Conservation (phyloP, 805 yeast species). For the Sugiyamaella marilandica region DNA sequence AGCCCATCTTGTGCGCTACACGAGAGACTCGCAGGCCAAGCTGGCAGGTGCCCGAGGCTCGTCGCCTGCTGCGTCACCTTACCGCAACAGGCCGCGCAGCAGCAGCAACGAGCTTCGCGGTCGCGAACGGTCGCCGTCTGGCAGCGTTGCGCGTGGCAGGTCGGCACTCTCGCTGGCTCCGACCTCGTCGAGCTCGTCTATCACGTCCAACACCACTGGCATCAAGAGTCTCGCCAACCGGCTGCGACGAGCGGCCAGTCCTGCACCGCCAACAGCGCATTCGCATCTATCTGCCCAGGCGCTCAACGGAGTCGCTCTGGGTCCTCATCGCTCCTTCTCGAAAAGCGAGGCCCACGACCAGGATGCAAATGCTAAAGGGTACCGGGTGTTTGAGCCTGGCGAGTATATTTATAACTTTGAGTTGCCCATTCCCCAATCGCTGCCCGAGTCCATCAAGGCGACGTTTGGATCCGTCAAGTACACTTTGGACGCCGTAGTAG, state of each 20-base stretch:
- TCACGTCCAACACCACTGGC: conserved; percentile 2
- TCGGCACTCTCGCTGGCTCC: not conserved
- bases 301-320: conserved; percentile 20
- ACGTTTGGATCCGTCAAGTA: conserved; percentile 80
- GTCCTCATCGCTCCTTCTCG: conserved; percentile 26
- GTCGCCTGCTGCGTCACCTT: not conserved
- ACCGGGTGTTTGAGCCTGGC: conserved; percentile 67
- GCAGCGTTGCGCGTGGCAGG: conserved; percentile 10
- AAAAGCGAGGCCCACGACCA: conserved; percentile 24
- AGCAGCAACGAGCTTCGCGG: not conserved
- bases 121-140: not conserved
- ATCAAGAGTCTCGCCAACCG: conserved; percentile 21
- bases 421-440: conserved; percentile 72
- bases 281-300: conserved; percentile 7
- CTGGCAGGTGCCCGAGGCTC: not conserved
- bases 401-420: conserved; percentile 92
- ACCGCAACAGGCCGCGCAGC: conserved; percentile 1
- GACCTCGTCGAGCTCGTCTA: conserved; percentile 13
- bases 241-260: conserved; percentile 25
- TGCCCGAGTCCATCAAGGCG: conserved; percentile 75
- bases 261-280: conserved; percentile 14
- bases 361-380: conserved; percentile 30
- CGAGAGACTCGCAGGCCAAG: conserved; percentile 1
- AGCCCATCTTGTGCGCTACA: conserved; percentile 35
- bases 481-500: conserved; percentile 60